Conservation (phyloP, 768 basidiomycete species). For the Agaricus blazei region DNA sequence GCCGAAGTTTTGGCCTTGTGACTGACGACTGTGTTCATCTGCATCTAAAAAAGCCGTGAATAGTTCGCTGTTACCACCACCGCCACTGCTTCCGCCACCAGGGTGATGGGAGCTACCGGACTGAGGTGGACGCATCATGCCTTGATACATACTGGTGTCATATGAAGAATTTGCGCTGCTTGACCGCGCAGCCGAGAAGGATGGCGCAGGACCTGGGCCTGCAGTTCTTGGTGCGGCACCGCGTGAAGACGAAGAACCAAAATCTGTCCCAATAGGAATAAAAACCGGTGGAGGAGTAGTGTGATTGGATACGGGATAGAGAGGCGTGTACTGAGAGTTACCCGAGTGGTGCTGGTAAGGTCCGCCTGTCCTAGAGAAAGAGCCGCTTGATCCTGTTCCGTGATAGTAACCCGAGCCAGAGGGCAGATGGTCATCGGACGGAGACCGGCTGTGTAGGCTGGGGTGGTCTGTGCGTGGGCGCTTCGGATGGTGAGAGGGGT, state of each 20-base stretch:
- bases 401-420: conserved; percentile 9
- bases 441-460: conserved; percentile 9
- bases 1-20: conserved; percentile 7
- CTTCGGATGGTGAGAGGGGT: conserved; percentile 6
- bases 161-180: conserved; percentile 7
- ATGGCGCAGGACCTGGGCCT: conserved; percentile 1
- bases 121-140: conserved; percentile 10
- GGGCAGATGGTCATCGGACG: conserved; percentile 10
- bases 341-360: conserved; percentile 8
- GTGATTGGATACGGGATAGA: conserved; percentile 10
- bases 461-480: conserved; percentile 12
- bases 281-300: conserved; percentile 9
- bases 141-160: conserved; percentile 4
- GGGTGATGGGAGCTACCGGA: conserved; percentile 5
- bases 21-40: conserved; percentile 10
- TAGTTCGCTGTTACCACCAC: conserved; percentile 2
- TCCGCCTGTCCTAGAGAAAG: conserved; percentile 7
- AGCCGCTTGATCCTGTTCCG: conserved; percentile 5
- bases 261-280: conserved; percentile 6
- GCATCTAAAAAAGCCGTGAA: conserved; percentile 8
- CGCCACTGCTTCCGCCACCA: conserved; percentile 1
- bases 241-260: conserved; percentile 8
- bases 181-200: conserved; percentile 5
- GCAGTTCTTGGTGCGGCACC: conserved; percentile 1
- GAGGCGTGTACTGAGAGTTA: conserved; percentile 11